Percentiles rank a stretch among this genome's conserved stretches.
These are phyloP conservation scores for Chlamydomonas schloesseri DNA, from an alignment of 139 green algal species.

Conservation along the genomic window DNA sequence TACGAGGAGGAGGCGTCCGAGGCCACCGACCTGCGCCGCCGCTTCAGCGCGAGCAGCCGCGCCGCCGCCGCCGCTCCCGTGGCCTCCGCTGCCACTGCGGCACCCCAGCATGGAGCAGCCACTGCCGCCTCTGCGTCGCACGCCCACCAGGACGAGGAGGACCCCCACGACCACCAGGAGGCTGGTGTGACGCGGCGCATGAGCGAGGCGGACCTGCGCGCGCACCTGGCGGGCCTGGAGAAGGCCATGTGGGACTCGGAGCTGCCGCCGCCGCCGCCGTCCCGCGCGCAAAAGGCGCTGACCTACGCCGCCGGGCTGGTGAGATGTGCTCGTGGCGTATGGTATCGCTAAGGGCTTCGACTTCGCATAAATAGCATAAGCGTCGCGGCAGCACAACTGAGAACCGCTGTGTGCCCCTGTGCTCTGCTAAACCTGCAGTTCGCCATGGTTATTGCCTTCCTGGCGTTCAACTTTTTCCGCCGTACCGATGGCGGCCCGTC, in stretches of 20 bases:
- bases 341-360: too few relatives aligned
- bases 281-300: background rate
- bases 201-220: slow-evolving; percentile 23
- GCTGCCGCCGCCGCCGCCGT: background rate
- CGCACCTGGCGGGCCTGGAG: slow-evolving; percentile 34
- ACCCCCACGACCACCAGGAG: background rate
- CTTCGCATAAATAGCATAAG: too few relatives aligned
- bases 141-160: background rate
- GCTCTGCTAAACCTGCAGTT: background rate
- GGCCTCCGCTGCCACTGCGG: background rate
- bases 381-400: too few relatives aligned
- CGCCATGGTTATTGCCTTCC: background rate
- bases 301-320: background rate
- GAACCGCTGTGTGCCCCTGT: too few relatives aligned
- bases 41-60: background rate
- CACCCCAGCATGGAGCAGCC: too few relatives aligned
- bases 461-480: background rate
- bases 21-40: slow-evolving; percentile 8
- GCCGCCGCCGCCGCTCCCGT: background rate
- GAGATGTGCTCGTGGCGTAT: too few relatives aligned
- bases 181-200: background rate
- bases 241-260: slow-evolving; percentile 59
- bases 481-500: background rate
- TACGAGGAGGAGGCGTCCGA: background rate
- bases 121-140: too few relatives aligned